Percentiles rank a stretch among this genome's conserved stretches.
Conservation (phyloP, 2,329 filamentous ascomycete species). For the Epichloe hybrida region DNA sequence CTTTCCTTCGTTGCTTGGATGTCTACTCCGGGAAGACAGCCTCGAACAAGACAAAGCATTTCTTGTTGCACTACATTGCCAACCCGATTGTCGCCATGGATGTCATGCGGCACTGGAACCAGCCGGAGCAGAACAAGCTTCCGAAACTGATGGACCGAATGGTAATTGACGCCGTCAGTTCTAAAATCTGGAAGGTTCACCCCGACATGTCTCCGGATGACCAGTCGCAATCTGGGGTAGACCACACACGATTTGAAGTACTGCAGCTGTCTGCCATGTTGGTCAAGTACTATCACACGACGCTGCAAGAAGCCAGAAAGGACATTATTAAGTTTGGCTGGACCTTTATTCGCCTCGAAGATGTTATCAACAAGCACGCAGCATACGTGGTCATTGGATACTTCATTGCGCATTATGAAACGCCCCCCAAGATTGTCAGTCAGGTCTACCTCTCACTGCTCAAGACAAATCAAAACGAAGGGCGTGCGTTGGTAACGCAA, state of each 20-base stretch:
- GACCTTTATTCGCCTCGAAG: constrained; percentile 96
- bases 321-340: constrained; percentile 99
- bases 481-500: constrained; percentile 80
- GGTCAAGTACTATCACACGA: constrained; percentile 84
- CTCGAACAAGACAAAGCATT: constrained; percentile 84
- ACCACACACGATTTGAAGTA: constrained; percentile 91
- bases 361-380: constrained; percentile 97
- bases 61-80: constrained; percentile 79
- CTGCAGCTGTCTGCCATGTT: constrained; percentile 89
- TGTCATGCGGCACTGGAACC: constrained; percentile 70
- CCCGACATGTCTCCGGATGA: constrained; percentile 74
- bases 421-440: constrained; percentile 85
- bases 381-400: constrained; percentile 95
- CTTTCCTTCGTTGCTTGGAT: constrained; percentile 77
- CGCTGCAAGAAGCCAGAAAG: constrained; percentile 83
- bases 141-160: constrained; percentile 71
- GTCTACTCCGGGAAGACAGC: constrained; percentile 67
- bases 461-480: constrained; percentile 90
- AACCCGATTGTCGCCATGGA: constrained; percentile 97
- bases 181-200: constrained; percentile 87
- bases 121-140: constrained; percentile 37
- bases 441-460: constrained; percentile 93
- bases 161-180: constrained; percentile 81
- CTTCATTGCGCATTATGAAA: constrained; percentile 95
- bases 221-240: constrained; percentile 69